Conservation (phyloP, 2,329 filamentous ascomycete species). For the Diplodia seriata region DNA sequence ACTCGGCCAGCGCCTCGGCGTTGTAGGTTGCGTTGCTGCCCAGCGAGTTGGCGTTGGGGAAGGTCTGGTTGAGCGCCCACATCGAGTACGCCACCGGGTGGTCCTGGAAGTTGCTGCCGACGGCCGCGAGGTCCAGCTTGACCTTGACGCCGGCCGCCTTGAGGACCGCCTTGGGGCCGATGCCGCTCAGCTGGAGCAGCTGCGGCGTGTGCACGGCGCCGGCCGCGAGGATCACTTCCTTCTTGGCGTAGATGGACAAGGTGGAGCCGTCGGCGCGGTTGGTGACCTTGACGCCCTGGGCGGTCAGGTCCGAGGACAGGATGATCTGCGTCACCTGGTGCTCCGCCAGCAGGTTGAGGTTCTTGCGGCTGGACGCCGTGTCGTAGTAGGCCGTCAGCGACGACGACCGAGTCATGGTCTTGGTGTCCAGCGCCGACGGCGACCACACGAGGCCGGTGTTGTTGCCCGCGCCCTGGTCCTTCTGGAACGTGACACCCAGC, state of each 20-base stretch:
- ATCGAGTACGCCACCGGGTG: slow-evolving; percentile 31
- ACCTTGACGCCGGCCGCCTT: slow-evolving; percentile 35
- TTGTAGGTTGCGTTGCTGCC: slow-evolving; percentile 13
- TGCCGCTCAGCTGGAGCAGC: slow-evolving; percentile 41
- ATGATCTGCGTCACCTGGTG: slow-evolving; percentile 35
- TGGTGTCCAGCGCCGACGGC: slow-evolving; percentile 32
- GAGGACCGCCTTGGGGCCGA: slow-evolving; percentile 41
- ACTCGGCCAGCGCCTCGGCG: background rate
- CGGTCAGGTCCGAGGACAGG: slow-evolving; percentile 10
- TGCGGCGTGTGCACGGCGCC: slow-evolving; percentile 41
- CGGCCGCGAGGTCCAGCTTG: slow-evolving; percentile 38
- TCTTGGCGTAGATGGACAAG: slow-evolving; percentile 34
- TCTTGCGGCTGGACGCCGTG: slow-evolving; percentile 35
- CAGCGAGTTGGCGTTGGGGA: slow-evolving; percentile 14
- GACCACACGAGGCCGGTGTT: slow-evolving; percentile 31
- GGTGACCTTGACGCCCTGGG: slow-evolving; percentile 21
- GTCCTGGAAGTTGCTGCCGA: slow-evolving; percentile 34
- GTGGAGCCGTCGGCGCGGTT: slow-evolving; percentile 33
- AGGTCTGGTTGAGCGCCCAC: slow-evolving; percentile 4
- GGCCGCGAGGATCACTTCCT: slow-evolving; percentile 41
- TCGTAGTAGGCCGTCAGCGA: slow-evolving; percentile 31
- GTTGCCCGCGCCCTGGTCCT: slow-evolving; percentile 33
- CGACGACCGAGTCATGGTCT: slow-evolving; percentile 29
- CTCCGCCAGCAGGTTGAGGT: slow-evolving; percentile 30
- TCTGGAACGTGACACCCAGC: slow-evolving; percentile 30